Conservation (phyloP, 2,329 filamentous ascomycete genomes). For the Neonectria punicea region DNA sequence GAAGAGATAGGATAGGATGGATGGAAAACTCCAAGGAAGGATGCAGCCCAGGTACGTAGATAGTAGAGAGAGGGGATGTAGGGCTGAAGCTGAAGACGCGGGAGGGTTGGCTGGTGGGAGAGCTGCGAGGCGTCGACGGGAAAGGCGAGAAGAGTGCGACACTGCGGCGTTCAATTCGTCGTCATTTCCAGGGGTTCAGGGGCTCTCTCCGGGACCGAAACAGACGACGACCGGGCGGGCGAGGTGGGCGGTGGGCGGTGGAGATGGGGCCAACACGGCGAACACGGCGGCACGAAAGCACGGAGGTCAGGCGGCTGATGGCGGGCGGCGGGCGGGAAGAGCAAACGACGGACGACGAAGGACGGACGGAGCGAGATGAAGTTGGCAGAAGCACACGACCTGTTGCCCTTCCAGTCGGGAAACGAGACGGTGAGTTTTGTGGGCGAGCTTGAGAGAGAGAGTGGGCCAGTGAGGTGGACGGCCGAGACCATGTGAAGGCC, state of each 20-base stretch:
- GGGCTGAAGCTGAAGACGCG: slow-evolving; percentile 12
- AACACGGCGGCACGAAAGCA: neutral
- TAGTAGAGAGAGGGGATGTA: slow-evolving; percentile 7
- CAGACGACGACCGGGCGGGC: slow-evolving; percentile 33
- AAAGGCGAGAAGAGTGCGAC: slow-evolving; percentile 4
- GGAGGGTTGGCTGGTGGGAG: slow-evolving; percentile 7
- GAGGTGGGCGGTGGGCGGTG: slow-evolving; percentile 1
- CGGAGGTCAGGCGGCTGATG: slow-evolving; percentile 20
- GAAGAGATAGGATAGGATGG: neutral
- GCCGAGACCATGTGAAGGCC: slow-evolving; percentile 44
- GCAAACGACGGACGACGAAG: neutral
- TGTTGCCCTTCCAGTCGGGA: slow-evolving; percentile 49
- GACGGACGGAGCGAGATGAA: slow-evolving; percentile 29
- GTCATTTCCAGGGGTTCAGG: slow-evolving; percentile 30
- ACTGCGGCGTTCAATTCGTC: slow-evolving; percentile 23
- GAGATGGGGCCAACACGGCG: slow-evolving; percentile 27
- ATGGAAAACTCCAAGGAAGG: neutral
- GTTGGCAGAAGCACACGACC: slow-evolving; percentile 51
- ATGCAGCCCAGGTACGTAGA: neutral
- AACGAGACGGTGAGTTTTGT: slow-evolving; percentile 39
- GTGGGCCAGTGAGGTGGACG: slow-evolving; percentile 46
- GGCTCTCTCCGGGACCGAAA: slow-evolving; percentile 30
- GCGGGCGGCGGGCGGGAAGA: slow-evolving; percentile 5
- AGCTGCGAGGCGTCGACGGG: neutral
- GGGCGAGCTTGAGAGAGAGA: slow-evolving; percentile 37